phyloP scores from a whole-genome alignment of 768 basidiomycete species.

The Psilocybe cyanescens region DNA sequence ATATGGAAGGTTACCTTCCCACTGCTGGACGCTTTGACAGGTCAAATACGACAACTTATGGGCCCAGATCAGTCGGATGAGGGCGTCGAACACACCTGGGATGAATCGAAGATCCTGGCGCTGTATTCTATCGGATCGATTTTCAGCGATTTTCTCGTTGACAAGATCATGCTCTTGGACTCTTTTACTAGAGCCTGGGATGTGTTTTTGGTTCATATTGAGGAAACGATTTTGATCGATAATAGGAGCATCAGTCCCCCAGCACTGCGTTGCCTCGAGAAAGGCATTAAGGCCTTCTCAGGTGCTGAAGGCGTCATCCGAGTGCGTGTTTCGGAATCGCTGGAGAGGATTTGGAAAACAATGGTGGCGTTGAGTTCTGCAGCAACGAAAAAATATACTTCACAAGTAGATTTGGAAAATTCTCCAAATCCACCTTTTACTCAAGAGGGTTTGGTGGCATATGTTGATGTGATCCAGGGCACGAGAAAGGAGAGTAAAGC shows the following conservation, averaged over 20 bases:
- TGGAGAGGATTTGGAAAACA: constrained; percentile 71
- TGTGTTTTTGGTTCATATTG: constrained; percentile 72
- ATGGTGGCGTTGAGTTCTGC: constrained; percentile 69
- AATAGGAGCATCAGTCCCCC: constrained; percentile 75
- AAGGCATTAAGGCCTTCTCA: constrained; percentile 66
- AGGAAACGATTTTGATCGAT: constrained; percentile 71
- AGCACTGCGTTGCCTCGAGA: constrained; percentile 84
- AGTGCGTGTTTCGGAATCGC: constrained; percentile 44
- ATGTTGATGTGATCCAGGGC: constrained; percentile 72
- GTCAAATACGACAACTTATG: constrained; percentile 52
- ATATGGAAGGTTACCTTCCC: constrained; percentile 93
- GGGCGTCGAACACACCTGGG: constrained; percentile 62
- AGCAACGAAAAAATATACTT: constrained; percentile 24
- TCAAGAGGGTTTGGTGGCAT: constrained; percentile 86
- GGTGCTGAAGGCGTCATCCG: constrained; percentile 44
- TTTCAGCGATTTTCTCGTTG: constrained; percentile 76
- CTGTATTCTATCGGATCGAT: constrained; percentile 84
- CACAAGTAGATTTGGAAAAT: constrained; percentile 22
- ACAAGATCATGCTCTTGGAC: constrained; percentile 73
- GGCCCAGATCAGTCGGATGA: constrained; percentile 24
- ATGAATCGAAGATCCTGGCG: constrained; percentile 87
- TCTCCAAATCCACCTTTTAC: constrained; percentile 56
- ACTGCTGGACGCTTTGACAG: constrained; percentile 71
- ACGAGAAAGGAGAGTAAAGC: constrained; percentile 54
- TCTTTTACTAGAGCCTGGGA: constrained; percentile 77